A percentile compares a stretch with the other conserved stretches of the same genome.
These are phyloP conservation scores for Sclerotinia sclerotiorum DNA, from an alignment of 2,329 filamentous ascomycete genomes.

Conservation along the genomic window DNA sequence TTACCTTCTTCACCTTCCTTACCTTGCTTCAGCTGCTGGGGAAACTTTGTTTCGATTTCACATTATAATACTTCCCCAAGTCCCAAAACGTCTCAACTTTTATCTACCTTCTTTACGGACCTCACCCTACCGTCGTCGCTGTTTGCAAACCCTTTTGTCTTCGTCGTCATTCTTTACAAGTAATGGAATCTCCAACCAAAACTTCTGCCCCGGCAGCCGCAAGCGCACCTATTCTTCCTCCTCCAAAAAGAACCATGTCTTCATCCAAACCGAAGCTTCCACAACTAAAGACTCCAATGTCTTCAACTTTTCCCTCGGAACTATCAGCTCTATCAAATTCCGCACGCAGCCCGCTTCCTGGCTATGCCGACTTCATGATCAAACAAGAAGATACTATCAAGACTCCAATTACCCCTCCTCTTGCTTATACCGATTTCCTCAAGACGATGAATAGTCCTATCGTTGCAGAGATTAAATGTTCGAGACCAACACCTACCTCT, in stretches of 20 bases:
- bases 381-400: constrained; percentile 67
- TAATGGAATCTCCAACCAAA: constrained; percentile 22
- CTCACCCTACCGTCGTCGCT: constrained; percentile 34
- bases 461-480: constrained; percentile 42
- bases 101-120: constrained; percentile 33
- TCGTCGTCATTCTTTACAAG: constrained; percentile 34
- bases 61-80: constrained; percentile 38
- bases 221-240: constrained; percentile 31
- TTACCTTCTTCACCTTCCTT: constrained; percentile 16
- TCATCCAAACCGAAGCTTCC: constrained; percentile 54
- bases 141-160: constrained; percentile 33
- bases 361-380: constrained; percentile 57
- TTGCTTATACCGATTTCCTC: constrained; percentile 90
- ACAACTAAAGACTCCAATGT: constrained; percentile 62
- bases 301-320: constrained; percentile 60
- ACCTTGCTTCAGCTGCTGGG: constrained; percentile 26
- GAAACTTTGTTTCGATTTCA: constrained; percentile 29
- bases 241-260: constrained; percentile 36
- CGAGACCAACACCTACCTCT: constrained; percentile 50
- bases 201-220: constrained; percentile 26
- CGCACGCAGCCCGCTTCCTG: constrained; percentile 67
- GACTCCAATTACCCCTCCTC: constrained; percentile 88
- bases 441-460: constrained; percentile 63
- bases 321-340: constrained; percentile 60
- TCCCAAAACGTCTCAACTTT: constrained; percentile 25